Evolutionary conservation across 305 asterid genomes (phyloP), one percentile per base, ranked within the genome.

Genomic region (Withania somnifera): DNA sequence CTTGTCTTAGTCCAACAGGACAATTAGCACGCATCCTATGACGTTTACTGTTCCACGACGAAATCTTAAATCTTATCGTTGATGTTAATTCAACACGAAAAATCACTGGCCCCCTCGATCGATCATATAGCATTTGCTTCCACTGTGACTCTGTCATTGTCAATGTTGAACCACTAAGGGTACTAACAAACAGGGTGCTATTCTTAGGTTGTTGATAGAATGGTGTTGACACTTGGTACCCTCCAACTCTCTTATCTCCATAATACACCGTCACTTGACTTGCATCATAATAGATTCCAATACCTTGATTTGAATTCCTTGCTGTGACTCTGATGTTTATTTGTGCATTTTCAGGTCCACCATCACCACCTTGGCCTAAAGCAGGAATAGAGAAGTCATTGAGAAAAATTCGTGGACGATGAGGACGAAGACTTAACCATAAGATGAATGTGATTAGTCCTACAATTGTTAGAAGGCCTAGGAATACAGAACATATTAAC

Each of bases 361-460:
- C 95, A 19, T 14, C 56, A 19, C 19, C 53, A 13, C 36, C 88
- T 6, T 81, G 90, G 36, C 87, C 88, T 9, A 89, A 24, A 5
- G 89, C 89, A 6, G 92, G 97, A 13, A 95, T 61, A 0, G 97
- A 89, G 86, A 95, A 94, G 2, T 88, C 89, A 0, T 87, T 85
- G 84, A 94, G 53, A 89, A 84, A 88, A 87, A 94, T 86, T 3
- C 94, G 77, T 22, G 99, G 99, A 13, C 98, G 85, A 84, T 95
- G 99, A 36, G 99, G 99, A 30, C 98, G 94, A 17, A 95, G 83
- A 73, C 97, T 93, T 54, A 94, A 91, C 97, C 97, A 95, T 24
- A 95, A 84, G 36, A 95, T 94, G 93, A 95, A 95, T 1, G 91
- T 45, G 82, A 94, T 88, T 51, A 93, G 81, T 60, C 97, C 98